These are phyloP conservation scores for Mycosphaerella arachidis DNA, from an alignment of 2,329 filamentous ascomycete genomes.

Conservation along the genomic window DNA sequence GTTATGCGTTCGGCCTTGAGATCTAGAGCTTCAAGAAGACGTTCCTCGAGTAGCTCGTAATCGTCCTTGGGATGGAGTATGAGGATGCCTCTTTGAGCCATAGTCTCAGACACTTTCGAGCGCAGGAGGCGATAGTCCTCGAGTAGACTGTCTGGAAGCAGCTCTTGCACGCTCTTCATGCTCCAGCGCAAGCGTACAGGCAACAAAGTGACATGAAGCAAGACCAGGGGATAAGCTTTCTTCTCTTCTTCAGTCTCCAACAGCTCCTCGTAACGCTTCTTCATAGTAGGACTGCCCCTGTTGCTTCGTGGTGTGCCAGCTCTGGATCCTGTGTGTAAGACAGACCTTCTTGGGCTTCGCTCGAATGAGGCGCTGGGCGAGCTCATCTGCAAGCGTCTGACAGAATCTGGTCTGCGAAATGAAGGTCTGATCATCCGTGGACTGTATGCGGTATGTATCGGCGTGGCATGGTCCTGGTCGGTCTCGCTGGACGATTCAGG, in stretches of 20 bases:
- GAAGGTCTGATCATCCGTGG: conserved; percentile 58
- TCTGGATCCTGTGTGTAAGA: conserved; percentile 36
- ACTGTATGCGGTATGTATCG: conserved; percentile 42
- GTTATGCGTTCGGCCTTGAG: conserved; percentile 66
- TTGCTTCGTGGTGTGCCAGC: conserved; percentile 45
- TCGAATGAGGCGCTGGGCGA: conserved; percentile 56
- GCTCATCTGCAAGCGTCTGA: conserved; percentile 67
- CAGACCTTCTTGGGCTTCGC: conserved; percentile 37
- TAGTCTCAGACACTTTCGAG: conserved; percentile 67
- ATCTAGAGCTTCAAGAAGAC: conserved; percentile 69
- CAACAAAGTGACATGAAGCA: conserved; percentile 72
- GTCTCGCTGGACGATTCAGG: conserved; percentile 29
- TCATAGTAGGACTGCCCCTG: conserved; percentile 50
- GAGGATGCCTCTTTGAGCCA: conserved; percentile 67
- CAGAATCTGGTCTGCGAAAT: conserved; percentile 65
- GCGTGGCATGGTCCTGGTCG: conserved; percentile 20
- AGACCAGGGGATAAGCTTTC: conserved; percentile 57
- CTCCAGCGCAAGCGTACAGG: conserved; percentile 63
- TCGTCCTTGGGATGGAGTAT: conserved; percentile 75
- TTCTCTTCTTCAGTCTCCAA: conserved; percentile 8
- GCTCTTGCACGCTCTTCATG: conserved; percentile 44
- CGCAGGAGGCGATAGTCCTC: conserved; percentile 64
- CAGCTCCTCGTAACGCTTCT: conserved; percentile 12
- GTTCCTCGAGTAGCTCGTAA: conserved; percentile 74
- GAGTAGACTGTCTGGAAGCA: conserved; percentile 48